These are phyloP conservation scores for Colletotrichum higginsianum DNA, from an alignment of 2,329 filamentous ascomycete genomes.

Conservation along the genomic window DNA sequence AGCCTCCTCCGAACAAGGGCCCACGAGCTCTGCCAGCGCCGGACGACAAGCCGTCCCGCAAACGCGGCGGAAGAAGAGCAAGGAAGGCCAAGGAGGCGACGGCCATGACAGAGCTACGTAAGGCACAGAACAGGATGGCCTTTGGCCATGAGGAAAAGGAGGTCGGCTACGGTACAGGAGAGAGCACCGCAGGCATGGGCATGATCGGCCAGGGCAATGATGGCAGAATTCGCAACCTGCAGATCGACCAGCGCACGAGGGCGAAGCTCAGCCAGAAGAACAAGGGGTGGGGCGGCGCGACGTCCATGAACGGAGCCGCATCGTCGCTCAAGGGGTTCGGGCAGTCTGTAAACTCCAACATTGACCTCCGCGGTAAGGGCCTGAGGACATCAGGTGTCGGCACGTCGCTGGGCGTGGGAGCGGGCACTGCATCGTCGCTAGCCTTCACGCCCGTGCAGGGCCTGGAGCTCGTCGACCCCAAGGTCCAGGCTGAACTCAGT, in stretches of 20 bases:
- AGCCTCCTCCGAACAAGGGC: conserved; percentile 91
- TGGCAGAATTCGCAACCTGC: conserved; percentile 88
- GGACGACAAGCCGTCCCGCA: conserved; percentile 94
- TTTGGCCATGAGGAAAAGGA: conserved; percentile 97
- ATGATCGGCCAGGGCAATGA: conserved; percentile 95
- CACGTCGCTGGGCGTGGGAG: conserved; percentile 68
- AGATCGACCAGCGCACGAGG: conserved; percentile 93
- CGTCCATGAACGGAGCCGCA: conserved; percentile 76
- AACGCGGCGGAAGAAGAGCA: conserved; percentile 90
- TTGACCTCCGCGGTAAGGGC: conserved; percentile 82
- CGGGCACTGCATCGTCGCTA: conserved; percentile 84
- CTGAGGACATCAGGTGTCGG: conserved; percentile 88
- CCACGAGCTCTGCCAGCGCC: conserved; percentile 89
- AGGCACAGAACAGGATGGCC: conserved; percentile 95
- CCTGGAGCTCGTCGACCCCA: conserved; percentile 94
- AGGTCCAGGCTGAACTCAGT: conserved; percentile 87
- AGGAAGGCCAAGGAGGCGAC: conserved; percentile 96
- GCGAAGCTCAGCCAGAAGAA: conserved; percentile 96
- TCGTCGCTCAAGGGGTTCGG: conserved; percentile 87
- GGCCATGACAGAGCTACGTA: conserved; percentile 96
- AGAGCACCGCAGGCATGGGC: conserved; percentile 88
- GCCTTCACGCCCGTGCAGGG: conserved; percentile 97
- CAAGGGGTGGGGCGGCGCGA: conserved; percentile 90
- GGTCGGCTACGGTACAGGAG: conserved; percentile 89
- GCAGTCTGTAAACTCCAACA: conserved; percentile 72